Percentiles rank a stretch among this genome's conserved stretches.
Evolutionary conservation across 495 filamentous ascomycete species (phyloP).

Genomic region (Xylaria cubensis): DNA sequence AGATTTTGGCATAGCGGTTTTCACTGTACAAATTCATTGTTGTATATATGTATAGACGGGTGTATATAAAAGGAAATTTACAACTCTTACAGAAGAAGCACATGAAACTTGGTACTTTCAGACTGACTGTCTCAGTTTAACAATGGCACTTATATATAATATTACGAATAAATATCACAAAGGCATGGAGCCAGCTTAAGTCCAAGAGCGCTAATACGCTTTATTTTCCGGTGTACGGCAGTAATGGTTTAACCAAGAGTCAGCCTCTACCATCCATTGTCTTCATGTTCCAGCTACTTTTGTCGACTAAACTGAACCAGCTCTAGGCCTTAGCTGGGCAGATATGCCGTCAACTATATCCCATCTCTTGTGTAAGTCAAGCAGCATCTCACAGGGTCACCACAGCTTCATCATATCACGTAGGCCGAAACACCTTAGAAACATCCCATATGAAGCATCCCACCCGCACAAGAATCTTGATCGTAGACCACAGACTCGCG

Average conservation of each 20-base stretch:
- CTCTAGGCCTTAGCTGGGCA: background rate
- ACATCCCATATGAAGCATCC: background rate
- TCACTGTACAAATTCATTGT: background rate
- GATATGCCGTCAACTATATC: background rate
- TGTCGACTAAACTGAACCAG: background rate
- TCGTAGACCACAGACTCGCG: background rate
- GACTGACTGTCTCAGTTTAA: too few relatives aligned
- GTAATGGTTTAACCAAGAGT: background rate
- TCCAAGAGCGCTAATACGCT: background rate
- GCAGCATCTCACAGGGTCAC: background rate
- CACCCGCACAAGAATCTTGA: background rate
- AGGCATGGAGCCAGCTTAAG: background rate
- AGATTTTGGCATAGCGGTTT: conserved; percentile 19
- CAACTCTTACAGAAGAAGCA: background rate
- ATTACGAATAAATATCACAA: background rate
- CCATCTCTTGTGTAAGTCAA: background rate
- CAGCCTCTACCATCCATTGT: background rate
- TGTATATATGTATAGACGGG: background rate
- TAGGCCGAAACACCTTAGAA: background rate
- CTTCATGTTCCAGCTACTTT: background rate
- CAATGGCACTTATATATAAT: background rate
- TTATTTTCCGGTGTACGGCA: background rate
- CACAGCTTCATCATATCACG: background rate
- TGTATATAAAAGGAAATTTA: conserved; percentile 12
- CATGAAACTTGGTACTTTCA: too few relatives aligned